Percentiles rank a stretch among this genome's conserved stretches.
phyloP scores from a whole-genome alignment of 139 green algal species.

The Auxenochlorella pyrenoidosa region DNA sequence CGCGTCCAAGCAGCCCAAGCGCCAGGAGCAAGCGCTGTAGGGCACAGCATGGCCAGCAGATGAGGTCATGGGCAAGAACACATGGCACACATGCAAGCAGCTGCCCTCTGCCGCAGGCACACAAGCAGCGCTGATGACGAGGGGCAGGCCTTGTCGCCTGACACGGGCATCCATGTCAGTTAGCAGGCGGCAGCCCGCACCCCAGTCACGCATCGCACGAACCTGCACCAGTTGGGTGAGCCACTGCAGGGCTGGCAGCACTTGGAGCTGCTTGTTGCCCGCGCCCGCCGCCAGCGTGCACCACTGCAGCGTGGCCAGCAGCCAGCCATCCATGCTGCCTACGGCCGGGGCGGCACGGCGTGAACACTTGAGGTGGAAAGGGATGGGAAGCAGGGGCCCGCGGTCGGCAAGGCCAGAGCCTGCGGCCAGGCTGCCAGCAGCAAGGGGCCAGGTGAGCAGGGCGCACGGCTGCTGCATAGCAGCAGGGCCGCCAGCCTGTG shows the following conservation, averaged over 20 bases:
- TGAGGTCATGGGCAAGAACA: no score
- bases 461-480: no score
- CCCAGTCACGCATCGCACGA: no score
- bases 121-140: no score
- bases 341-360: not conserved
- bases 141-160: no score
- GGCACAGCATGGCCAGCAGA: not conserved
- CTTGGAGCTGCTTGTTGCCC: not conserved
- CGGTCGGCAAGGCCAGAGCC: not conserved
- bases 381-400: not conserved
- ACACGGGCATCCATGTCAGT: no score
- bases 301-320: slow-evolving; percentile 5
- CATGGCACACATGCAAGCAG: no score
- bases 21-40: not conserved
- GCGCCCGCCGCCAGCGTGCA: slow-evolving; percentile 8
- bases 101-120: no score
- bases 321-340: not conserved
- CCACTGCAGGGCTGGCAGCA: not conserved
- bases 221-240: slow-evolving; percentile 27
- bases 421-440: not conserved
- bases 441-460: not conserved
- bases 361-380: not conserved
- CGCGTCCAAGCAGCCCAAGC: not conserved
- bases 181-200: no score
- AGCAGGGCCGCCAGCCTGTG: no score